phyloP scores from a whole-genome alignment of 1,139 yeast genomes.

The Magnusiomyces tetraspermus region DNA sequence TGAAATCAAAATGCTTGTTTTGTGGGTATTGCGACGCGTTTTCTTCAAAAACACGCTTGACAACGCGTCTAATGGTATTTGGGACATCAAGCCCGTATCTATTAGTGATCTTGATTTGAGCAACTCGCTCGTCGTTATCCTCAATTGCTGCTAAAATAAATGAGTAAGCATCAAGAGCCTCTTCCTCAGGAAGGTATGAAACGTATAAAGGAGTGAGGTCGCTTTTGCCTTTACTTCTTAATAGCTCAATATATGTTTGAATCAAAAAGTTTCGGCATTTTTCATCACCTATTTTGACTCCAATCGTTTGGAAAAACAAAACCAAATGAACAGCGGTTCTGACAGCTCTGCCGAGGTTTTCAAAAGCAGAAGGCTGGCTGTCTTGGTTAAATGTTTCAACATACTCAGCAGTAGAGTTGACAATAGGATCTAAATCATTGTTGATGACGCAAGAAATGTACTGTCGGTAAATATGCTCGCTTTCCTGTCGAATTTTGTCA shows the following conservation, averaged over 20 bases:
- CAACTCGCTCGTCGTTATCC: conserved; percentile 43
- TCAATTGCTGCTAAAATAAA: conserved; percentile 50
- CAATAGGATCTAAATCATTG: conserved; percentile 40
- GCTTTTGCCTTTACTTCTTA: conserved; percentile 23
- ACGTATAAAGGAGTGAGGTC: conserved; percentile 34
- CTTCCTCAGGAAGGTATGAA: conserved; percentile 36
- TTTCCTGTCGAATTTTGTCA: conserved; percentile 39
- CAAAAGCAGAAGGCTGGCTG: conserved; percentile 9
- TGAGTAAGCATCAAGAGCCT: conserved; percentile 61
- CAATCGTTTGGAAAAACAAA: conserved; percentile 47
- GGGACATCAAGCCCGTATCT: conserved; percentile 47
- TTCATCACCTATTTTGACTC: conserved; percentile 36
- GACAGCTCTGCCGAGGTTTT: conserved; percentile 38
- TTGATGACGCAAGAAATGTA: conserved; percentile 70
- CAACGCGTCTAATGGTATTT: conserved; percentile 56
- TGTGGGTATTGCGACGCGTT: conserved; percentile 15
- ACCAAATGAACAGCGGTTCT: conserved; percentile 69
- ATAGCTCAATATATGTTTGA: conserved; percentile 28
- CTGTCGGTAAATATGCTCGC: conserved; percentile 62
- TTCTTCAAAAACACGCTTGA: conserved; percentile 49
- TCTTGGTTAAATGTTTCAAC: conserved; percentile 3
- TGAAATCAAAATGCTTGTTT: conserved; percentile 27
- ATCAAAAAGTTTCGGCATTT: conserved; percentile 31
- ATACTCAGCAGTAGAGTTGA: conserved; percentile 21
- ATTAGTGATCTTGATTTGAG: conserved; percentile 54